Conservation (phyloP, 371 early-diverging fungal species). For the Cokeromyces recurvatus region DNA sequence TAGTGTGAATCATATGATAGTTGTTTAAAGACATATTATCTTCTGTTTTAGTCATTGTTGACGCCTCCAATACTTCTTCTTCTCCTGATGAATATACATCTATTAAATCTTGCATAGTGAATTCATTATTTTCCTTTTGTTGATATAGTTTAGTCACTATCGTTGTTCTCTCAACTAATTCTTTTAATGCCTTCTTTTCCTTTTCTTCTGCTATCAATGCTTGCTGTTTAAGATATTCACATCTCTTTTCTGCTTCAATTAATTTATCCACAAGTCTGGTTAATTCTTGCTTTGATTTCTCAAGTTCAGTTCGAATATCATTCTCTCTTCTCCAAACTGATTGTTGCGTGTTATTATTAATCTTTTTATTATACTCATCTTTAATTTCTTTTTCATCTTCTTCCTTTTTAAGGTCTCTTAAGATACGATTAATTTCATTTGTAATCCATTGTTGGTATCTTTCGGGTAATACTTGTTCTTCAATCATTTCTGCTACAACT, state of each 20-base stretch:
- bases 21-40: too few species aligned
- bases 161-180: slow-evolving; percentile 2
- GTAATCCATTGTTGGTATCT: slow-evolving; percentile 74
- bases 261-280: slow-evolving; percentile 13
- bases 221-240: slow-evolving; percentile 21
- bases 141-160: background rate
- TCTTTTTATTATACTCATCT: too few species aligned
- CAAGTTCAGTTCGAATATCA: slow-evolving; percentile 30
- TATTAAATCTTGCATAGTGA: too few species aligned
- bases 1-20: too few species aligned
- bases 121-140: background rate
- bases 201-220: slow-evolving; percentile 27
- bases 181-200: slow-evolving; percentile 13
- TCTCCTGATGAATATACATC: too few species aligned
- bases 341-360: slow-evolving; percentile 15
- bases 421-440: slow-evolving; percentile 78
- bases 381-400: slow-evolving; percentile 32
- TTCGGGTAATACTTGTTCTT: slow-evolving; percentile 71
- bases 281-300: slow-evolving; percentile 25
- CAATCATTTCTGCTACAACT: slow-evolving; percentile 89
- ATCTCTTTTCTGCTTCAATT: slow-evolving; percentile 24
- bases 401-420: slow-evolving; percentile 64
- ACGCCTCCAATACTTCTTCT: too few species aligned
- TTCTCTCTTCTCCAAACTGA: slow-evolving; percentile 39
- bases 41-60: too few species aligned